Evolutionary conservation across 441 rosid species (phyloP).

Genomic region (Adansonia gregorii): DNA sequence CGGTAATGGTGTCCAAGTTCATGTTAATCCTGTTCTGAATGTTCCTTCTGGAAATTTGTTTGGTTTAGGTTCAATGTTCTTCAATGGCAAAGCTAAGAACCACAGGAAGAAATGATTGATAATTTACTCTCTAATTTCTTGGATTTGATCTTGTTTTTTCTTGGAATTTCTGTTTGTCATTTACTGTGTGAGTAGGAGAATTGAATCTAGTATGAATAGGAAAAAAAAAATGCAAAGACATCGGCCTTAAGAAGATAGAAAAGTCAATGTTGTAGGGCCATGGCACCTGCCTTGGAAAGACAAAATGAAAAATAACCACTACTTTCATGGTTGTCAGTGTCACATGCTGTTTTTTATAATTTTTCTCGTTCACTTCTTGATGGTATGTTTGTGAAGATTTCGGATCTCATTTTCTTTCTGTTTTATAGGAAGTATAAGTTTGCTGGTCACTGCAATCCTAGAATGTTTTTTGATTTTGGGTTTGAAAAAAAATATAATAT

Average conservation of each 20-base stretch:
- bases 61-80: constrained; percentile 75
- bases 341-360: constrained; percentile 22
- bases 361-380: not conserved
- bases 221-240: not conserved
- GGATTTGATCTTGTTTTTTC: not conserved
- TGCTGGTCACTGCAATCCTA: constrained; percentile 4
- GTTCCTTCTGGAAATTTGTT: constrained; percentile 75
- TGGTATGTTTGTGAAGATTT: constrained; percentile 21
- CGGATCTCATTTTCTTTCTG: not conserved
- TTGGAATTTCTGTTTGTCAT: not conserved
- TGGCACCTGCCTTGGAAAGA: constrained; percentile 30
- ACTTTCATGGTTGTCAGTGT: constrained; percentile 38
- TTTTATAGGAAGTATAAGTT: not conserved
- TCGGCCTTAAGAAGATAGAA: constrained; percentile 18
- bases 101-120: constrained; percentile 47
- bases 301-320: constrained; percentile 41
- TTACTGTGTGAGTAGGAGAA: not conserved
- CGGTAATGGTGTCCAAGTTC: constrained; percentile 34
- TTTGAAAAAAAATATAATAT: too few relatives aligned
- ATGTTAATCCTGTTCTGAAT: constrained; percentile 71
- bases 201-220: constrained; percentile 8
- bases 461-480: not conserved
- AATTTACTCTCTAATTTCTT: not conserved
- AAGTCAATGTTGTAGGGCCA: constrained; percentile 26
- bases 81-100: constrained; percentile 69